Conservation (phyloP, 2,329 filamentous ascomycete genomes). For the Hypomyces perniciosus region DNA sequence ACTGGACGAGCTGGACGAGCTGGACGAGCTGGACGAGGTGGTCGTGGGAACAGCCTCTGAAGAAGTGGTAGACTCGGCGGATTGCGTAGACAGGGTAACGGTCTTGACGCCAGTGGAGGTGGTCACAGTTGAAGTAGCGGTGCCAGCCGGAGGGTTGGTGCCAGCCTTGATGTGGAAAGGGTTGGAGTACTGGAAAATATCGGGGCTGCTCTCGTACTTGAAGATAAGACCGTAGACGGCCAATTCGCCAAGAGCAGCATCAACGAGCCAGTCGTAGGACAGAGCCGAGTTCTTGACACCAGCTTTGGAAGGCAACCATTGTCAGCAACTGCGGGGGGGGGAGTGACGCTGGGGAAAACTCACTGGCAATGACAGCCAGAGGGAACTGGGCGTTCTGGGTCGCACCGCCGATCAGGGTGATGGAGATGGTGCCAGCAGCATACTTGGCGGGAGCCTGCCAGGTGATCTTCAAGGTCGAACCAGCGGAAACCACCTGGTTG, state of each 20-base stretch:
- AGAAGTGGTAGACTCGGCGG: constrained; percentile 20
- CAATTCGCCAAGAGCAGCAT: constrained; percentile 36
- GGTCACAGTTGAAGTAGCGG: constrained; percentile 17
- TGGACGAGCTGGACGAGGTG: constrained; percentile 16
- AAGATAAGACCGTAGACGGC: constrained; percentile 54
- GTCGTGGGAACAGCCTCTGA: constrained; percentile 12
- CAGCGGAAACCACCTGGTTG: constrained; percentile 41
- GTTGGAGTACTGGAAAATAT: constrained; percentile 56
- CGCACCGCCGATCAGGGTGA: constrained; percentile 50
- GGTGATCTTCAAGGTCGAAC: constrained; percentile 42
- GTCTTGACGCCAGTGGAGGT: constrained; percentile 26
- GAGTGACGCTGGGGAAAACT: constrained; percentile 24
- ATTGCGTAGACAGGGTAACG: constrained; percentile 22
- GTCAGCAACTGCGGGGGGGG: background rate
- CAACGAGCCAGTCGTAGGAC: constrained; percentile 46
- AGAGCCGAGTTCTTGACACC: constrained; percentile 40
- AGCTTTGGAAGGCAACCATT: constrained; percentile 26
- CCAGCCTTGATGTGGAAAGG: constrained; percentile 48
- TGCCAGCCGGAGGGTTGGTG: constrained; percentile 12
- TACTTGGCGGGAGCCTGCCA: constrained; percentile 42
- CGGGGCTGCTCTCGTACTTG: constrained; percentile 39
- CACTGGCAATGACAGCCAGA: constrained; percentile 44
- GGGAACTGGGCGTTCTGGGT: constrained; percentile 36
- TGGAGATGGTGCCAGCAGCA: constrained; percentile 40
- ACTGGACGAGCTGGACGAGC: constrained; percentile 16